Percentiles rank a stretch among this genome's conserved stretches.
phyloP scores from a whole-genome alignment of 2,329 filamentous ascomycete species.

The Ramichloridium luteum region DNA sequence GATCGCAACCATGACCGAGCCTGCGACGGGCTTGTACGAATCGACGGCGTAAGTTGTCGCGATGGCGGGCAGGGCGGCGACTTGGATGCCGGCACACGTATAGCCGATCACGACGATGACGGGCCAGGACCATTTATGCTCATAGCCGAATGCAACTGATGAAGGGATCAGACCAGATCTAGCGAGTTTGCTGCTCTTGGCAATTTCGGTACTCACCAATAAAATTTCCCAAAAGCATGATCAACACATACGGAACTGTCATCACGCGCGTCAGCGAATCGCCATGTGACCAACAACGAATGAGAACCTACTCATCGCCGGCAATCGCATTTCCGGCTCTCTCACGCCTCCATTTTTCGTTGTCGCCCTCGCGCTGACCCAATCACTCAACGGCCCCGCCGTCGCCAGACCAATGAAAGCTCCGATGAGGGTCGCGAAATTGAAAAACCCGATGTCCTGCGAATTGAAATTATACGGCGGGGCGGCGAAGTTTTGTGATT shows the following conservation, averaged over 20 bases:
- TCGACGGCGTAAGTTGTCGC: constrained; percentile 49
- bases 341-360: constrained; percentile 42
- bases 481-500: constrained; percentile 40
- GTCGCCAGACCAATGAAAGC: constrained; percentile 43
- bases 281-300: background rate
- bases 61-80: constrained; percentile 49
- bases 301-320: constrained; percentile 28
- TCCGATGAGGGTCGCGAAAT: constrained; percentile 45
- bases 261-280: too few relatives aligned
- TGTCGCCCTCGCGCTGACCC: constrained; percentile 44
- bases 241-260: constrained; percentile 43
- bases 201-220: too few relatives aligned
- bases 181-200: constrained; percentile 26
- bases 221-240: constrained; percentile 47
- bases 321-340: constrained; percentile 47
- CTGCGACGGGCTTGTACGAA: constrained; percentile 51
- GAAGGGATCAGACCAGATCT: too few relatives aligned
- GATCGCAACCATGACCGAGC: constrained; percentile 47
- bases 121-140: constrained; percentile 37
- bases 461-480: constrained; percentile 44
- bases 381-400: constrained; percentile 45
- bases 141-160: constrained; percentile 32
- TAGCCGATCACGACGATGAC: constrained; percentile 47
- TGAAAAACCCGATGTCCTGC: constrained; percentile 42
- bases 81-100: constrained; percentile 45